phyloP scores from a whole-genome alignment of 345 rosid genomes.

The Hypericum perforatum region DNA sequence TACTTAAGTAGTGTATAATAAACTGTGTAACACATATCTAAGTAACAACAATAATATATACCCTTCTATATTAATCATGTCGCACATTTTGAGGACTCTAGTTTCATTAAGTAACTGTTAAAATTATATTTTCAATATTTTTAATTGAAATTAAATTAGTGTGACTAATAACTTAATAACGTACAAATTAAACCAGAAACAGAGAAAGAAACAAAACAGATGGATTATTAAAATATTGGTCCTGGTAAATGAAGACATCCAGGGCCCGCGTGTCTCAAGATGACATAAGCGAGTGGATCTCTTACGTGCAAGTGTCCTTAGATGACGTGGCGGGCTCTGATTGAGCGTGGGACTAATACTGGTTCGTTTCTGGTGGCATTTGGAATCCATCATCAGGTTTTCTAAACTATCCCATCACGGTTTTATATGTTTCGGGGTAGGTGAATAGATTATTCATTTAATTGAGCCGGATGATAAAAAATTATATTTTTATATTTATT shows the following conservation, averaged over 20 bases:
- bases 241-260: constrained; percentile 34
- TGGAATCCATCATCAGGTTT: background rate
- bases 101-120: too few relatives aligned
- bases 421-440: too few relatives aligned
- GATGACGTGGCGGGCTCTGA: constrained; percentile 25
- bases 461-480: too few relatives aligned
- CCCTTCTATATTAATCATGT: too few relatives aligned
- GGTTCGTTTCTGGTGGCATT: constrained; percentile 11
- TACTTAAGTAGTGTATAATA: too few relatives aligned
- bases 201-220: background rate
- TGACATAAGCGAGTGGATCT: constrained; percentile 24
- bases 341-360: constrained; percentile 6
- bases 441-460: too few relatives aligned
- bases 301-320: constrained; percentile 37
- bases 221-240: constrained; percentile 18
- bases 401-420: background rate
- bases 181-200: background rate
- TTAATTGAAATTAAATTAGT: too few relatives aligned
- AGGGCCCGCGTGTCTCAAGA: constrained; percentile 45
- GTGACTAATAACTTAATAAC: background rate
- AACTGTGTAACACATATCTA: too few relatives aligned
- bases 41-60: too few relatives aligned
- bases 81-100: too few relatives aligned
- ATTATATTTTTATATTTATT: too few relatives aligned
- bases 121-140: too few relatives aligned